A percentile compares a stretch with the other conserved stretches of the same genome.
These are phyloP conservation scores for Wallacemonas collosoma DNA, from an alignment of 208 protist genomes.

Conservation along the genomic window DNA sequence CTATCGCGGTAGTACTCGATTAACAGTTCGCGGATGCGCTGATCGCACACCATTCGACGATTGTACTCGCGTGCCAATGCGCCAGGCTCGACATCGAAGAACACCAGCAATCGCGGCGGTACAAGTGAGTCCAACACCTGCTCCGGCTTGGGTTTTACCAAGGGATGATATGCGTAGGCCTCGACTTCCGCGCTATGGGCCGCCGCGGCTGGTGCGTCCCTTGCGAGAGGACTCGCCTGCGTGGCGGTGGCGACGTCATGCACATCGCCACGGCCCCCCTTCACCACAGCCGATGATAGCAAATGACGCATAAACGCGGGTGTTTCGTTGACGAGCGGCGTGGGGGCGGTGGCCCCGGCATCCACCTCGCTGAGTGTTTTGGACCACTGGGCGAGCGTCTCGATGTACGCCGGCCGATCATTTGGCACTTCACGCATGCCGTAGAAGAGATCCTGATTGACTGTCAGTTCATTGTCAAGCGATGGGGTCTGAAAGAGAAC, in stretches of 20 bases:
- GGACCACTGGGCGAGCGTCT: slow-evolving; percentile 20
- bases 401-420: slow-evolving; percentile 20
- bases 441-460: slow-evolving; percentile 22
- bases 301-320: slow-evolving; percentile 7
- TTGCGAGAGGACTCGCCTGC: neutral
- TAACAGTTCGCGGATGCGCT: slow-evolving; percentile 16
- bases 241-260: neutral
- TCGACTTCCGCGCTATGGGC: neutral
- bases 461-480: neutral
- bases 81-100: slow-evolving; percentile 23
- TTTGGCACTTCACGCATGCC: slow-evolving; percentile 23
- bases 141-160: slow-evolving; percentile 19
- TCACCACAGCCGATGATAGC: neutral
- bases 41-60: slow-evolving; percentile 3
- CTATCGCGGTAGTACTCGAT: slow-evolving; percentile 12
- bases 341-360: neutral
- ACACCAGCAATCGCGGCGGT: slow-evolving; percentile 26
- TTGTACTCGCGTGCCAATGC: slow-evolving; percentile 10
- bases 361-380: slow-evolving; percentile 12
- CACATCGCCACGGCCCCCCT: neutral
- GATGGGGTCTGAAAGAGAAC: neutral
- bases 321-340: slow-evolving; percentile 5
- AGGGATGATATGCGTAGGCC: slow-evolving; percentile 16
- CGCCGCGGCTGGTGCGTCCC: neutral
- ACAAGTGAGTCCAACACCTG: slow-evolving; percentile 27